Conservation (phyloP, 176 grass and related monocot species). For the Aechmea fasciata region DNA sequence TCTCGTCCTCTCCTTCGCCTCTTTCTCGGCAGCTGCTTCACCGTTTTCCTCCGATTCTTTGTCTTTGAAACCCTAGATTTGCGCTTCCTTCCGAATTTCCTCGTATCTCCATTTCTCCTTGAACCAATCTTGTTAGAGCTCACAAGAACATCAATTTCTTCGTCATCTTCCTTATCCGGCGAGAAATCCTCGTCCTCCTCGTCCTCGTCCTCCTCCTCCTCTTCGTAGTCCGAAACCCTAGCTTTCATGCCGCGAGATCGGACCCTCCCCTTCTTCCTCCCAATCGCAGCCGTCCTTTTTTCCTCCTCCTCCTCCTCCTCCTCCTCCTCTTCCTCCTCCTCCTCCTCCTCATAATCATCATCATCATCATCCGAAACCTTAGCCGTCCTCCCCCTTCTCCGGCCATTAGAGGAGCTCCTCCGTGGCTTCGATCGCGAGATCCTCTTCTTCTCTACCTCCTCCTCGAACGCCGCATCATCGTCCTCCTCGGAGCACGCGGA, state of each 20-base stretch:
- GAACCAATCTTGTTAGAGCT: slow-evolving; percentile 19
- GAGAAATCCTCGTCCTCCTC: slow-evolving; percentile 49
- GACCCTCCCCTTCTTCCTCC: not conserved
- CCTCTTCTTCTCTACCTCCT: not conserved
- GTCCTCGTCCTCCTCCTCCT: slow-evolving; percentile 42
- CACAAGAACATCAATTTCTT: slow-evolving; percentile 30
- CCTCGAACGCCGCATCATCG: not conserved
- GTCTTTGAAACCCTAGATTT: slow-evolving; percentile 28
- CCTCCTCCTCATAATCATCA: slow-evolving; percentile 12
- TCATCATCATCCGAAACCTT: not conserved
- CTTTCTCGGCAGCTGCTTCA: slow-evolving; percentile 1
- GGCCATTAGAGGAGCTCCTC: not conserved
- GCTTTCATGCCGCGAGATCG: slow-evolving; percentile 13
- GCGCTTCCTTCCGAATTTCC: slow-evolving; percentile 27
- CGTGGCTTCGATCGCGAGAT: slow-evolving; percentile 1
- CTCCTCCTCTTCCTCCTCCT: slow-evolving; percentile 16
- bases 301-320: slow-evolving; percentile 42
- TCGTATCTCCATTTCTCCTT: slow-evolving; percentile 12
- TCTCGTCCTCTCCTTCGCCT: slow-evolving; percentile 15
- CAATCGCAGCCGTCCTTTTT: slow-evolving; percentile 7
- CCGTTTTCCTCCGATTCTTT: slow-evolving; percentile 27
- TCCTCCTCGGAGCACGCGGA: not conserved
- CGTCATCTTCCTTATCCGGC: slow-evolving; percentile 36
- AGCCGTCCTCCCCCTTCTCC: slow-evolving; percentile 7
- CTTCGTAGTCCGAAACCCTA: slow-evolving; percentile 16